Evolutionary conservation across 768 basidiomycete genomes (phyloP).

Genomic region (Tricholoma matsutake): DNA sequence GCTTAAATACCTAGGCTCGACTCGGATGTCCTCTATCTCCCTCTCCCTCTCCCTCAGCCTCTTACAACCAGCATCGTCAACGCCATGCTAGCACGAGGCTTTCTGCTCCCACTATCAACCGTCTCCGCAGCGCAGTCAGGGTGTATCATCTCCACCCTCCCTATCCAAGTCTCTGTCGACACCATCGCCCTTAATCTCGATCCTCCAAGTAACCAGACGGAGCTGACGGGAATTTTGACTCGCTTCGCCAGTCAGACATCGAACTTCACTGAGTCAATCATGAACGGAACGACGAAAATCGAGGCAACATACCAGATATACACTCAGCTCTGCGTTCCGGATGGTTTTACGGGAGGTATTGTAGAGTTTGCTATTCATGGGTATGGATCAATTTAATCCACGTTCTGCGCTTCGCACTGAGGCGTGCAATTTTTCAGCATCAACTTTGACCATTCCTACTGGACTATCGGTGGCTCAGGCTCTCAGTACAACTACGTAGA

Average conservation of each 20-base stretch:
- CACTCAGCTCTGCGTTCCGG: slow-evolving; percentile 13
- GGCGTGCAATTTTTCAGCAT: slow-evolving; percentile 6
- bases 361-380: slow-evolving; percentile 21
- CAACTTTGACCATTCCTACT: slow-evolving; percentile 23
- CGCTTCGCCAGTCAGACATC: slow-evolving; percentile 3
- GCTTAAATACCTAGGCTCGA: too few relatives aligned
- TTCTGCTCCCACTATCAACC: too few relatives aligned
- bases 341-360: slow-evolving; percentile 2
- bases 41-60: not conserved
- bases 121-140: too few relatives aligned
- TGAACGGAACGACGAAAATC: not conserved
- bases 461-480: slow-evolving; percentile 18
- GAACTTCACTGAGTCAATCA: not conserved
- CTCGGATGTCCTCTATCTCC: not conserved
- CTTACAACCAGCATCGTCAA: not conserved
- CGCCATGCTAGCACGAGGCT: not conserved
- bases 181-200: not conserved
- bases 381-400: slow-evolving; percentile 6
- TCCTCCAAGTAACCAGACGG: not conserved
- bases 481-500: slow-evolving; percentile 21
- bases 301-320: slow-evolving; percentile 4
- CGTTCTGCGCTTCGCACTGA: not conserved
- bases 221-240: slow-evolving; percentile 3
- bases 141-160: too few relatives aligned
- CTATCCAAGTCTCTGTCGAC: not conserved